These are phyloP conservation scores for Arxiozyma slooffiae DNA, from an alignment of 1,139 yeast genomes.

Conservation along the genomic window DNA sequence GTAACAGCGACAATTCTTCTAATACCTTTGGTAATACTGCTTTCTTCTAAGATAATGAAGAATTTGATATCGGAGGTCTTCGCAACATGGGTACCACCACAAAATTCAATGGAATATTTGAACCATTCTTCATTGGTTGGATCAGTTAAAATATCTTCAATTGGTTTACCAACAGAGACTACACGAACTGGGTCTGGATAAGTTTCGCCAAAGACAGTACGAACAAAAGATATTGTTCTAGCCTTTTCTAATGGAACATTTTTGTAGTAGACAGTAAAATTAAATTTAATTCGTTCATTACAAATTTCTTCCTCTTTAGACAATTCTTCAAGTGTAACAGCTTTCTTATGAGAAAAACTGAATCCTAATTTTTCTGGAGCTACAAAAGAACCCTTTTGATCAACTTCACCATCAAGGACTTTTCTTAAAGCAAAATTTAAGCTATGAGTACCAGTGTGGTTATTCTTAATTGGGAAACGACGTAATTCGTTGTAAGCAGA, in stretches of 20 bases:
- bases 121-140: slow-evolving; percentile 71
- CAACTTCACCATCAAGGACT: slow-evolving; percentile 78
- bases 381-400: slow-evolving; percentile 94
- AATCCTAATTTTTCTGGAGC: slow-evolving; percentile 92
- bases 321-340: slow-evolving; percentile 60
- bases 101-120: slow-evolving; percentile 77
- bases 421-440: slow-evolving; percentile 81
- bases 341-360: slow-evolving; percentile 89
- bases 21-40: slow-evolving; percentile 97
- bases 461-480: slow-evolving; percentile 94
- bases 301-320: slow-evolving; percentile 65
- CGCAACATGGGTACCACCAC: slow-evolving; percentile 97
- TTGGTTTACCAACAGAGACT: slow-evolving; percentile 87
- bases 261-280: slow-evolving; percentile 65
- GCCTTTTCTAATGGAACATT: slow-evolving; percentile 73
- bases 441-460: slow-evolving; percentile 97
- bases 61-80: slow-evolving; percentile 91
- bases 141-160: slow-evolving; percentile 63
- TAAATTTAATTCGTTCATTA: slow-evolving; percentile 60
- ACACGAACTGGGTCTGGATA: slow-evolving; percentile 99
- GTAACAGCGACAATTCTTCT: slow-evolving; percentile 97
- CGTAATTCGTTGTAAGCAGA: slow-evolving; percentile 88
- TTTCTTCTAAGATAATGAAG: slow-evolving; percentile 80
- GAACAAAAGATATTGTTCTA: slow-evolving; percentile 65
- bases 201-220: slow-evolving; percentile 98